Percentiles rank a stretch among this genome's conserved stretches.
Conservation (phyloP, 2,329 filamentous ascomycete species). For the Nemania sp. region DNA sequence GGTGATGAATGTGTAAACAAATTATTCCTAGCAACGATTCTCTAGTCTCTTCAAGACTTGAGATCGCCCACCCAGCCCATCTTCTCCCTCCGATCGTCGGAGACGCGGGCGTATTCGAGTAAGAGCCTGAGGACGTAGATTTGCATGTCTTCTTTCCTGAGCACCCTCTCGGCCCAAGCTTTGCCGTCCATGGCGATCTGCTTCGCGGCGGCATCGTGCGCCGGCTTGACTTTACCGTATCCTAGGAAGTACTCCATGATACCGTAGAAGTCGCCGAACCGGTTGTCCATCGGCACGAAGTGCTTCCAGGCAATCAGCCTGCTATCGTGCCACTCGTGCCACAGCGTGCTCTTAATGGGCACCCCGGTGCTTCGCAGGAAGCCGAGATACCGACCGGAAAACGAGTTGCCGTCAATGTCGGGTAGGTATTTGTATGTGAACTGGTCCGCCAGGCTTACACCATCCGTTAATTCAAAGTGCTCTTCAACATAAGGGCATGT, state of each 20-base stretch:
- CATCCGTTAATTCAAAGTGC: slow-evolving; percentile 47
- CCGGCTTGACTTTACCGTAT: slow-evolving; percentile 47
- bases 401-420: slow-evolving; percentile 76
- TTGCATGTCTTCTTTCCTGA: slow-evolving; percentile 73
- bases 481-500: slow-evolving; percentile 54
- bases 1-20: no score
- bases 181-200: slow-evolving; percentile 68
- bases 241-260: slow-evolving; percentile 76
- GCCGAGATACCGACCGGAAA: slow-evolving; percentile 68
- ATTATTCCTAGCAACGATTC: not conserved
- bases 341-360: slow-evolving; percentile 78
- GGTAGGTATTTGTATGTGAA: slow-evolving; percentile 70
- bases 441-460: slow-evolving; percentile 53
- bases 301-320: slow-evolving; percentile 77
- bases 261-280: slow-evolving; percentile 71
- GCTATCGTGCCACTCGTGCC: slow-evolving; percentile 79
- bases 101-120: slow-evolving; percentile 63
- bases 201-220: slow-evolving; percentile 61
- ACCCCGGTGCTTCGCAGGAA: slow-evolving; percentile 71
- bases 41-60: slow-evolving; percentile 31
- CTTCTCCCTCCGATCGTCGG: slow-evolving; percentile 53
- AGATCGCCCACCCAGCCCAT: slow-evolving; percentile 62
- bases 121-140: slow-evolving; percentile 69
- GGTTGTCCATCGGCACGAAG: slow-evolving; percentile 78
- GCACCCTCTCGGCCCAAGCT: slow-evolving; percentile 68